Conservation (phyloP, 2,329 filamentous ascomycete genomes). For the Exophiala viscosa region DNA sequence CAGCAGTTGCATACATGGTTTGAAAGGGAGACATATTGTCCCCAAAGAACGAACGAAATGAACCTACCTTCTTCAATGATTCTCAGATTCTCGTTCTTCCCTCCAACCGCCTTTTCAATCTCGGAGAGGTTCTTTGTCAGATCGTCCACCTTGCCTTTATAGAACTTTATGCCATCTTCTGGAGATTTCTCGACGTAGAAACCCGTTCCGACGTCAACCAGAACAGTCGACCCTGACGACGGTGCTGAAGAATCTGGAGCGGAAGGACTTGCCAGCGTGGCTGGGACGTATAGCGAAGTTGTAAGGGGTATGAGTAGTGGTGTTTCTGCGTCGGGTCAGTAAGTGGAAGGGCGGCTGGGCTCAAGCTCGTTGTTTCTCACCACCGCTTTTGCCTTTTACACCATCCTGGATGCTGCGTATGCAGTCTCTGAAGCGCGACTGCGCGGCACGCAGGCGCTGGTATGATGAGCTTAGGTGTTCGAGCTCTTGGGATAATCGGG, state of each 20-base stretch:
- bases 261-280: slow-evolving; percentile 64
- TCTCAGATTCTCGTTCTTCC: slow-evolving; percentile 78
- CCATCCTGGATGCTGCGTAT: slow-evolving; percentile 68
- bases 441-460: slow-evolving; percentile 81
- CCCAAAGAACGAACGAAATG: not conserved
- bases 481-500: slow-evolving; percentile 92
- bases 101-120: slow-evolving; percentile 64
- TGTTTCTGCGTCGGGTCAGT: slow-evolving; percentile 30
- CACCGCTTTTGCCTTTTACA: slow-evolving; percentile 34
- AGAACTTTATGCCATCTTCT: slow-evolving; percentile 62
- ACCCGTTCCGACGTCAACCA: slow-evolving; percentile 90
- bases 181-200: slow-evolving; percentile 86
- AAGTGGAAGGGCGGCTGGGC: slow-evolving; percentile 39
- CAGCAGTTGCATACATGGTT: not conserved
- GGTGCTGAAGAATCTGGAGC: slow-evolving; percentile 1
- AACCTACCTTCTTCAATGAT: slow-evolving; percentile 82
- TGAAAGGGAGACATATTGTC: not conserved
- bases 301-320: slow-evolving; percentile 86
- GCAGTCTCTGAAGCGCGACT: slow-evolving; percentile 89
- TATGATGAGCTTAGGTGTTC: slow-evolving; percentile 91
- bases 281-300: slow-evolving; percentile 89
- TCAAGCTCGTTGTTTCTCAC: slow-evolving; percentile 14
- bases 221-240: slow-evolving; percentile 56
- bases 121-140: slow-evolving; percentile 62
- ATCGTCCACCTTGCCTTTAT: slow-evolving; percentile 64